Evolutionary conservation across 2,329 filamentous ascomycete genomes (phyloP).

Genomic region (Monilinia fructicola): DNA sequence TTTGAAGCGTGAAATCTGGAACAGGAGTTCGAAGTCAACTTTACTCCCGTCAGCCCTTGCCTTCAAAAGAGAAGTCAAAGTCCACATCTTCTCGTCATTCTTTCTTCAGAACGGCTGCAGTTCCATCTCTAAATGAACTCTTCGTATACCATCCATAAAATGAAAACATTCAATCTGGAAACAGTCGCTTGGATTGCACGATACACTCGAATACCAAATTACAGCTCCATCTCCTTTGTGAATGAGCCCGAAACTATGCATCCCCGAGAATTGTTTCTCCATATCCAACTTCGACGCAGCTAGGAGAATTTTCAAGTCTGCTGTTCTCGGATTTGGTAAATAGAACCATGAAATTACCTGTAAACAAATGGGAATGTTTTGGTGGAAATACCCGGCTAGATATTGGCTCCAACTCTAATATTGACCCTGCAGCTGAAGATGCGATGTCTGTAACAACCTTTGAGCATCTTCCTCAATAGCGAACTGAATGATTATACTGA

Average conservation of each 20-base stretch:
- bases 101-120: not conserved
- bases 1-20: not conserved
- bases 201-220: constrained; percentile 1
- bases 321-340: constrained; percentile 5
- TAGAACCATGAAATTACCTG: constrained; percentile 29
- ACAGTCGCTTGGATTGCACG: not conserved
- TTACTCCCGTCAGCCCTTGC: not conserved
- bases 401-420: constrained; percentile 1
- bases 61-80: not conserved
- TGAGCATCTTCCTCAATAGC: not conserved
- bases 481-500: constrained; percentile 14
- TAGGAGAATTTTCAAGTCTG: not conserved
- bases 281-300: constrained; percentile 29
- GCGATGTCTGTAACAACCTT: not conserved
- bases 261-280: constrained; percentile 28
- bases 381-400: constrained; percentile 18
- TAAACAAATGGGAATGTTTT: constrained; percentile 22
- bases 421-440: constrained; percentile 8
- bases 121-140: constrained; percentile 1
- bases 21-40: not conserved
- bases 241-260: constrained; percentile 27
- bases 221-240: not conserved
- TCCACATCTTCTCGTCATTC: not conserved
- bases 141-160: constrained; percentile 12
- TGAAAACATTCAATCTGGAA: not conserved